phyloP scores from a whole-genome alignment of 495 filamentous ascomycete genomes.

The Penicillium herquei region DNA sequence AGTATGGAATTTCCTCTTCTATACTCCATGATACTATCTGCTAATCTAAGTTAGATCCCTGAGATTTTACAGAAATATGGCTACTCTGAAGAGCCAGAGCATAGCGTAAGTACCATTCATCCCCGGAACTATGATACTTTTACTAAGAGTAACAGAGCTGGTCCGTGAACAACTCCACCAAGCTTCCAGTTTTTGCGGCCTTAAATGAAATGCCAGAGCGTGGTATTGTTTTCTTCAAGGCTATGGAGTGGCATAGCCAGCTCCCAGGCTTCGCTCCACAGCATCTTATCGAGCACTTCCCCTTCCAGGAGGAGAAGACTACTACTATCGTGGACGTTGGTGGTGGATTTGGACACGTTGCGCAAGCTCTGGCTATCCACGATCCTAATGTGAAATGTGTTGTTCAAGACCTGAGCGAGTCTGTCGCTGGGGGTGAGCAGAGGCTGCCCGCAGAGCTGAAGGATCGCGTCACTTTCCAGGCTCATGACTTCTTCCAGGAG shows the following conservation, averaged over 20 bases:
- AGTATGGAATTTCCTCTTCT: background rate
- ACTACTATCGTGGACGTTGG: background rate
- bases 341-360: background rate
- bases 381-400: background rate
- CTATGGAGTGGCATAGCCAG: background rate
- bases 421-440: background rate
- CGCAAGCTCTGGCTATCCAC: background rate
- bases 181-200: background rate
- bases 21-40: background rate
- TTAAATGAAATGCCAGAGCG: background rate
- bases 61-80: background rate
- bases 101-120: background rate
- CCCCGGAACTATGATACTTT: background rate
- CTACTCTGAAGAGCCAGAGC: background rate
- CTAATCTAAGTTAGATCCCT: background rate
- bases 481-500: background rate
- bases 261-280: background rate
- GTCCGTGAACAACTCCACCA: background rate
- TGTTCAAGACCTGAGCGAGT: background rate
- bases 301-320: background rate
- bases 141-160: background rate
- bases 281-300: background rate
- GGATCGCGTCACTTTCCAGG: background rate
- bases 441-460: background rate
- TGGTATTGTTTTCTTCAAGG: background rate